These are phyloP conservation scores for Psidium friedrichsthalianum DNA, from an alignment of 345 rosid species.

Conservation along the genomic window DNA sequence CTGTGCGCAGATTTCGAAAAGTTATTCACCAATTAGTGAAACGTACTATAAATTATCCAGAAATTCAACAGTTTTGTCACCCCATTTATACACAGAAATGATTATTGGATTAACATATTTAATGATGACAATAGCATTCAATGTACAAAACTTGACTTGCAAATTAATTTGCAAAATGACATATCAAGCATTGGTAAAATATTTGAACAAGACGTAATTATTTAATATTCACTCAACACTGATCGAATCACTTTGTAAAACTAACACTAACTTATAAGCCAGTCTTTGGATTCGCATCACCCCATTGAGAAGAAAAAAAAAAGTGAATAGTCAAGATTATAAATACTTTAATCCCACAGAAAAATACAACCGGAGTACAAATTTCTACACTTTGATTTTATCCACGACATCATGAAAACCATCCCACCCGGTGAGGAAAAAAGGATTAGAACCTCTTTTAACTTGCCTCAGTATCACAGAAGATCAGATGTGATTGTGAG, in stretches of 20 bases:
- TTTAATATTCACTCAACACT: not conserved
- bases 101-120: not conserved
- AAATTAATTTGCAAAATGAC: not conserved
- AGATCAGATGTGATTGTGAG: not conserved
- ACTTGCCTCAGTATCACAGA: not conserved
- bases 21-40: not conserved
- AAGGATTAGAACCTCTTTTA: not conserved
- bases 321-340: not conserved
- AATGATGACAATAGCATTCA: not conserved
- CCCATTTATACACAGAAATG: not conserved
- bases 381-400: not conserved
- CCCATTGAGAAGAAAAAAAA: not conserved
- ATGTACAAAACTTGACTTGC: not conserved
- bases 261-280: not conserved
- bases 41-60: not conserved
- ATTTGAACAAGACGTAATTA: not conserved
- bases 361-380: not conserved
- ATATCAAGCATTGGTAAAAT: not conserved
- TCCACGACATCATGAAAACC: not conserved
- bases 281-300: not conserved
- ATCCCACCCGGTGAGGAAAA: not conserved
- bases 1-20: too few relatives aligned
- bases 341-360: not conserved
- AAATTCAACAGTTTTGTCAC: not conserved
- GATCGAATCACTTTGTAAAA: not conserved